Evolutionary conservation across 2,329 filamentous ascomycete species (phyloP), one percentile per base, ranked within the genome.

Genomic region (Fusarium neocosmosporiellum): DNA sequence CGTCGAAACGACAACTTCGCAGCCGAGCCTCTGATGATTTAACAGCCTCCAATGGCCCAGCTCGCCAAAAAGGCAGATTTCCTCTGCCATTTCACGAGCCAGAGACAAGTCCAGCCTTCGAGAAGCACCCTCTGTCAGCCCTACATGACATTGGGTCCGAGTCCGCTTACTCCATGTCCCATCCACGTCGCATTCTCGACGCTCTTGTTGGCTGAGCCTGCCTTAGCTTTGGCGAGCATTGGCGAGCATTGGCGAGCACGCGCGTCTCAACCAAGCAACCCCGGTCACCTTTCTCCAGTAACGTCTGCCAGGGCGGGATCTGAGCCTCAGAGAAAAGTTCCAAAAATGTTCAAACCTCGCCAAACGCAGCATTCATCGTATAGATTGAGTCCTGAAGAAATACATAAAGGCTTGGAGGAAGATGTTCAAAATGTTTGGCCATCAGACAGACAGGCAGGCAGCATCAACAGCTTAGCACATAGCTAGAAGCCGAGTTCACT

Each of bases 211-310:
- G 67, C 59, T 69, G 61, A 70, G 34, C 36, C 33, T 58, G 29
- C 33, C 20, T 71, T 74, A 73, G 65, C 61, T 43, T 57, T 57
- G 60, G 60, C 60, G 60, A 63, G 61, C 71, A 61, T 57, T 57
- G 60, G 60, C 60, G 60, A 63, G 61, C 71, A 61, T 73, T 73
- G 70, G 71, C 71, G 70, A 73, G 71, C 71, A 41, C 58, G 61
- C 64, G 31, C 22, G 57, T 73, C 61, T 22, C 41, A 33, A 20
- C 50, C 60, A 33, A 46, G 50, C 20, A 53, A 37, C 33, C 71
- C 67, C 36, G 37, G 60, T 27, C 48, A 4, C 41, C 34, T 22
- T 54, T 54, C 43, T 43, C 59, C 34, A 53, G 24, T 43, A 39
- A 27, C 29, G 16, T 24, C 31, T 37, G 29, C 22, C 29, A 14